Evolutionary conservation across 495 filamentous ascomycete genomes (phyloP), one percentile per base, ranked within the genome.

Genomic region (Penicillium coffeae): DNA sequence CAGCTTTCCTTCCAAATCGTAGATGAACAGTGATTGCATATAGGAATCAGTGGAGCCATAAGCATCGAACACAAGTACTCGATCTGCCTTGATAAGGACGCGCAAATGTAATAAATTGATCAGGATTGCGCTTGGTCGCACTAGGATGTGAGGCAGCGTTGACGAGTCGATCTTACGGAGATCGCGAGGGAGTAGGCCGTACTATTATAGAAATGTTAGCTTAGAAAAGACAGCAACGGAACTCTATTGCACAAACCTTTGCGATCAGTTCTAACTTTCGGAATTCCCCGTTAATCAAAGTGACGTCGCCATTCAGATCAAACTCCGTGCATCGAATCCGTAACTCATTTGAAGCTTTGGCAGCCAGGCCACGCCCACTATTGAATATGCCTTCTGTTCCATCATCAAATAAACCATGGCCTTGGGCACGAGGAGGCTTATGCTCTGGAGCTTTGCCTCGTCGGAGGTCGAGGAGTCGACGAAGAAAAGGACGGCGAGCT

Each of bases 101-200:
- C 92, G 86, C 21, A 98, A 76, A 62, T 98, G 93, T 10, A 98
- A 80, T 14, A 98, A 78, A 57, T 96, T 97, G 58, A 98, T 87
- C 0, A 98, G 76, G 49, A 98, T 97, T 8, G 93, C 90, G 33
- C 86, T 90, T 21, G 90, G 90, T 40, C 93, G 91, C 47, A 98
- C 85, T 44, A 97, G 84, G 41, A 98, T 97, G 54, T 96, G 89
- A 4, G 93, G 93, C n/a, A 98, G 81, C 52, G 95, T 86, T 42
- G 89, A 95, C n/a, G 90, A 95, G 62, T 96, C 93, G 57, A 97
- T 96, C 65, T 98, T 98, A 57, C 93, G 88, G 7, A 98, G 78
- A 74, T 98, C 93, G 39, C 93, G 91, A 43, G 94, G 91, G 10
- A 96, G 82, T 20, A 98, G 82, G 32, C 93, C 93, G 62, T 96